Conservation (phyloP, 345 rosid species). For the Erysimum cheiranthoides region DNA sequence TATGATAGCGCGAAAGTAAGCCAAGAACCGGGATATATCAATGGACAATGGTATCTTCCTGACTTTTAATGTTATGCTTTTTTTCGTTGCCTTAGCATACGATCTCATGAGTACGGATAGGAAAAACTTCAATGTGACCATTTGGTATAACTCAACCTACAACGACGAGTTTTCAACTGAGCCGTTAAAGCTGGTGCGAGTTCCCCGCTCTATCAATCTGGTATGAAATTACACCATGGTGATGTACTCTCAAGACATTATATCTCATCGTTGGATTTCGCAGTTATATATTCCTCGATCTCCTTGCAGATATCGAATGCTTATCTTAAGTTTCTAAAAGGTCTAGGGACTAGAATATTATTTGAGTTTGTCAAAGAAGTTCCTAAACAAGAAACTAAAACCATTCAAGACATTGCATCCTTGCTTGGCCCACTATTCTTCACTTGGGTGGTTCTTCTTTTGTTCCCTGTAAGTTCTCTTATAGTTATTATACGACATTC, state of each 20-base stretch:
- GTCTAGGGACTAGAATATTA: slow-evolving; percentile 42
- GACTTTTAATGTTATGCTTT: not conserved
- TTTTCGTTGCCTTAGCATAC: slow-evolving; percentile 53
- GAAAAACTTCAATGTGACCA: slow-evolving; percentile 33
- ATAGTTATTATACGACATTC: not conserved
- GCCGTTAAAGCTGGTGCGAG: slow-evolving; percentile 23
- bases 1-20: no score
- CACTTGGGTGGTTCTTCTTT: slow-evolving; percentile 71
- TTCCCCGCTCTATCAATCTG: slow-evolving; percentile 40
- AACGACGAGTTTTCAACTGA: slow-evolving; percentile 5
- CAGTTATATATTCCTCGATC: slow-evolving; percentile 49
- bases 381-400: slow-evolving; percentile 20
- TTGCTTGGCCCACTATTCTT: slow-evolving; percentile 82
- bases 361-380: slow-evolving; percentile 44
- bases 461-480: slow-evolving; percentile 76
- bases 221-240: slow-evolving; percentile 4
- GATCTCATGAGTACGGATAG: slow-evolving; percentile 38
- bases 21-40: no score
- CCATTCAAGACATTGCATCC: slow-evolving; percentile 28
- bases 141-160: slow-evolving; percentile 33
- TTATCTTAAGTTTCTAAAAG: slow-evolving; percentile 47
- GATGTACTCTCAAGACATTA: not conserved
- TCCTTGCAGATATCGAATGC: slow-evolving; percentile 43
- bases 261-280: not conserved
- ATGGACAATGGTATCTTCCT: no score